phyloP scores from a whole-genome alignment of 768 basidiomycete genomes.

The Macrocybe gigantea region DNA sequence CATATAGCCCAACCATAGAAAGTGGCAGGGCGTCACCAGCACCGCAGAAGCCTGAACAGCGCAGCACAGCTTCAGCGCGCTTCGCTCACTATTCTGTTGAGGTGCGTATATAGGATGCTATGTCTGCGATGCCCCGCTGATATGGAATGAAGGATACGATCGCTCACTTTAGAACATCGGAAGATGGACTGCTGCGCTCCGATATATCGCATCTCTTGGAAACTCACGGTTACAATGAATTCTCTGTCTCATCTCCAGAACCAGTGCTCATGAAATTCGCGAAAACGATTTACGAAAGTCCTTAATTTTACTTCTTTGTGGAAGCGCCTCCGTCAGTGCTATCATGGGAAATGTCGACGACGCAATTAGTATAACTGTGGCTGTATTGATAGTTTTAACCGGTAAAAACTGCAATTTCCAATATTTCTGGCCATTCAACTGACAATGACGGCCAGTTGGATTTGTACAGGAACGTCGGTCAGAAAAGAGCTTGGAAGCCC shows the following conservation, averaged over 20 bases:
- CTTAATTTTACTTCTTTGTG: constrained; percentile 87
- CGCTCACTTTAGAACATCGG: constrained; percentile 61
- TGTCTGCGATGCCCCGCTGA: not conserved
- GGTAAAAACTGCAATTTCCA: constrained; percentile 40
- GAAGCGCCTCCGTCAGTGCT: constrained; percentile 83
- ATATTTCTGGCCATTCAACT: not conserved
- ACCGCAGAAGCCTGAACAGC: constrained; percentile 22
- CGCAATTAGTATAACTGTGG: constrained; percentile 87
- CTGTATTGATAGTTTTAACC: constrained; percentile 88
- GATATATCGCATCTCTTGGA: constrained; percentile 60
- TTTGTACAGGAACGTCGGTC: constrained; percentile 95
- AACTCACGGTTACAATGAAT: constrained; percentile 88
- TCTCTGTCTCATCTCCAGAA: constrained; percentile 79
- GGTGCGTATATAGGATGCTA: constrained; percentile 30
- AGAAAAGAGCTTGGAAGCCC: constrained; percentile 88
- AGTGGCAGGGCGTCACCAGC: constrained; percentile 30
- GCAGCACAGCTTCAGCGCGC: constrained; percentile 58
- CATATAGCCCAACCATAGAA: constrained; percentile 26
- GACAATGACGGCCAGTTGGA: constrained; percentile 47
- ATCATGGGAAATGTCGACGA: constrained; percentile 96
- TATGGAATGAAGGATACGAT: constrained; percentile 58
- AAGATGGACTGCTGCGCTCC: constrained; percentile 55
- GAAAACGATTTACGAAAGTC: constrained; percentile 94
- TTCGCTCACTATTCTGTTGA: constrained; percentile 65
- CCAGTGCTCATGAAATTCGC: constrained; percentile 82